Evolutionary conservation across 2,329 filamentous ascomycete species (phyloP), one percentile per base, ranked within the genome.

Genomic region (Neofusicoccum cordaticola): DNA sequence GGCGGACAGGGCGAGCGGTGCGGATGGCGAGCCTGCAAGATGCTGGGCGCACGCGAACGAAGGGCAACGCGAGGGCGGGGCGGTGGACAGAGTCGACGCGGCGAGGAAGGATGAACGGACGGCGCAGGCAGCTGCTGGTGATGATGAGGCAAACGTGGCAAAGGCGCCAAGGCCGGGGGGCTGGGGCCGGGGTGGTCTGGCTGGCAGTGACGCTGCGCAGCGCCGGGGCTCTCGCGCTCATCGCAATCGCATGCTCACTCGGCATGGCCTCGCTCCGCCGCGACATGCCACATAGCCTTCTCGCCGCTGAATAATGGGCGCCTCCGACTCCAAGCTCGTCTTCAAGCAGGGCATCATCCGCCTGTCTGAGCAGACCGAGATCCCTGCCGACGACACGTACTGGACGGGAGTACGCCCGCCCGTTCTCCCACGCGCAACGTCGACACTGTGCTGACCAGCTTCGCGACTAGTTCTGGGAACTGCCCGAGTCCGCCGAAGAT

Each of bases 281-380:
- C 50, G 51, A 64, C 62, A 64, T 64, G 42, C 62, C 52, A 58
- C 62, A 41, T 47, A 47, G 62, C 50, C 51, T 27, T 17, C 48
- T 37, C n/a, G 17, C 41, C 11, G 44, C 44, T 42, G 27, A 65
- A 75, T 78, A 70, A 99, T 99, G 95, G 95, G 95, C 79, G 94
- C 94, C 76, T 97, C 94, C 80, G 94, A 98, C 82, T 98, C 94
- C 73, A 98, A 98, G 85, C 88, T 98, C 75, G 92, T 94, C 75
- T 98, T 99, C 86, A 98, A 97, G 81, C 92, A 96, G 81, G 94
- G 93, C 80, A 96, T 98, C 82, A 97, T 98, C 83, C 88, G 91
- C 75, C 87, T 99, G 66, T 95, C 93, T n/a, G 93, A 97, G 77
- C 90, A 96, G 77, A 88, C 89, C 69, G 85, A 91, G 76, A 97